phyloP scores from a whole-genome alignment of 495 filamentous ascomycete species.

The Lophiostoma macrostomum region DNA sequence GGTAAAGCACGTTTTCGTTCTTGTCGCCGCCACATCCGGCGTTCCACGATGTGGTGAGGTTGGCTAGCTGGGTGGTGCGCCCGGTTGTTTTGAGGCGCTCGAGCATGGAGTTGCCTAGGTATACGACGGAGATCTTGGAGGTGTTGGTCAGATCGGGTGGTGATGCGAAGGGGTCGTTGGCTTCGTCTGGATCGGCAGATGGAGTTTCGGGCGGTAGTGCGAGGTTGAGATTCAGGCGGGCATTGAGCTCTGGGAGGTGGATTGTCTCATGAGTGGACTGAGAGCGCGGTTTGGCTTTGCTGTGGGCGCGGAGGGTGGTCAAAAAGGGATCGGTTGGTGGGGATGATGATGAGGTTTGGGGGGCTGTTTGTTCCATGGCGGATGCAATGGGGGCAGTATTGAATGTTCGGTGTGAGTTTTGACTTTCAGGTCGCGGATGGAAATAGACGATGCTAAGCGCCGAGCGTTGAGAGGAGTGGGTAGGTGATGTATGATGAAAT shows the following conservation, averaged over 20 bases:
- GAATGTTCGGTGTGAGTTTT: too few relatives aligned
- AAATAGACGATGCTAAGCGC: too few relatives aligned
- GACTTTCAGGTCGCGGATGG: too few relatives aligned
- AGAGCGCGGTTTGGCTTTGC: background rate
- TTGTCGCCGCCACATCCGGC: slow-evolving; percentile 1
- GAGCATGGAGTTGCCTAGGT: slow-evolving; percentile 10
- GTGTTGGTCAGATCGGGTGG: background rate
- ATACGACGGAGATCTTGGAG: background rate
- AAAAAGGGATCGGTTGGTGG: background rate
- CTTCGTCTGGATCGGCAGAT: background rate
- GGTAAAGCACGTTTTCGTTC: background rate
- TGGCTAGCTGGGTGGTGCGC: background rate
- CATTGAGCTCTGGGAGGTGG: slow-evolving; percentile 3
- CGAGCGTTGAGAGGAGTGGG: too few relatives aligned
- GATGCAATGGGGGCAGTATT: too few relatives aligned
- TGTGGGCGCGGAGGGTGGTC: background rate
- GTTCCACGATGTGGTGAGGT: background rate
- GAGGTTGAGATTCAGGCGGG: background rate
- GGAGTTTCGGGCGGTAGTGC: background rate
- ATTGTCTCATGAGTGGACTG: background rate
- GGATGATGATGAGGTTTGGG: background rate
- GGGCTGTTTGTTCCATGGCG: background rate
- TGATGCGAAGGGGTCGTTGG: background rate
- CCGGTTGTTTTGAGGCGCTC: slow-evolving; percentile 8
- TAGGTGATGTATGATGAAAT: too few relatives aligned